Evolutionary conservation across 1,139 yeast genomes (phyloP), one percentile per base, ranked within the genome.

Genomic region (Protomyces arabidopsidicola): DNA sequence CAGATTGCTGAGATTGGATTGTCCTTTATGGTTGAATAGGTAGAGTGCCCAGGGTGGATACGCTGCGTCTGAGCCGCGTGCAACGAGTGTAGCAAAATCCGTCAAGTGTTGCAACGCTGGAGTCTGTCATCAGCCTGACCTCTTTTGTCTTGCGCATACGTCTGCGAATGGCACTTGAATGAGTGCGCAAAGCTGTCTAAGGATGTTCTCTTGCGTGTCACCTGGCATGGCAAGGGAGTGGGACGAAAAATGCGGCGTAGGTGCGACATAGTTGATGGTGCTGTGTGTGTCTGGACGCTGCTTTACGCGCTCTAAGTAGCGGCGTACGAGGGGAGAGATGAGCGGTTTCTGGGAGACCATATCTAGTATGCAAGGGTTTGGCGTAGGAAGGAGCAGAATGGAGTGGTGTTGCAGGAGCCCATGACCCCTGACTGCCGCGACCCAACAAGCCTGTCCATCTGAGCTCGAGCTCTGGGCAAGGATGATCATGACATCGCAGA

Each of bases 181-280:
- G 5, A 42, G 22, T n/a, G 22, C 22, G 16, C 48, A 42, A 0
- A 42, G 27, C 48, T n/a, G 22, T 12, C 18, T 42, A 10, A 42
- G 48, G 48, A 18, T 42, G 22, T 9, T 42, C 48, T 42, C 48
- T 42, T 42, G 48, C 48, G 48, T 42, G 10, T 42, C 48, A 10
- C 48, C 48, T 18, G 48, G 48, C 48, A 42, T 42, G 48, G 48
- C 24, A 24, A 42, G 48, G 22, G 48, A 42, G 48, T 42, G 48
- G 5, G 48, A 42, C 9, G 48, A 42, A 24, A n/a, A 18, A 5
- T 16, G 20, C 8, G 48, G 48, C 24, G 22, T 20, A 5, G 48
- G 48, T 18, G 48, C 48, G 22, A 42, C 22, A 42, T 42, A 16
- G 12, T 16, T n/a, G 27, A 42, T 10, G 1, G 48, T n/a, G 27